phyloP scores from a whole-genome alignment of 2,329 filamentous ascomycete species.

The Trichophyton rubrum region DNA sequence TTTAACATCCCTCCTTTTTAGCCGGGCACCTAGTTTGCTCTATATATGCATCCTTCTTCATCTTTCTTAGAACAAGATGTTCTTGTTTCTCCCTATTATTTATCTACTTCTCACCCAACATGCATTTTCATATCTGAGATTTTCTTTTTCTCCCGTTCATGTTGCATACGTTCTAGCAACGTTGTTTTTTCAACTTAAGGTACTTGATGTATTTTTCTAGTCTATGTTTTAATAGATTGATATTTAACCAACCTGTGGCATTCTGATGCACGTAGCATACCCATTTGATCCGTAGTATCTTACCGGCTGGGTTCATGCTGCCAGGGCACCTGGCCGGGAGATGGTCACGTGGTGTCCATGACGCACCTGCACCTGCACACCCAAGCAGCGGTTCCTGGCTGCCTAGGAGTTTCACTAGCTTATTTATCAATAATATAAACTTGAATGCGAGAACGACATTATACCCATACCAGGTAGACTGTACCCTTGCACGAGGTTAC shows the following conservation, averaged over 20 bases:
- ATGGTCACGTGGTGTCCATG: too few relatives aligned
- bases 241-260: not conserved
- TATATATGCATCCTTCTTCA: not conserved
- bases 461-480: too few relatives aligned
- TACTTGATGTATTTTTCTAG: not conserved
- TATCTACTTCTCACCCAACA: not conserved
- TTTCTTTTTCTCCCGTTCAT: not conserved
- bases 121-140: not conserved
- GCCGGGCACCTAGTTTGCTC: not conserved
- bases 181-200: not conserved
- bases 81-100: not conserved
- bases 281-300: too few relatives aligned
- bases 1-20: not conserved
- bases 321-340: too few relatives aligned
- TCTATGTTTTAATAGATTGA: not conserved
- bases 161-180: not conserved
- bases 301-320: too few relatives aligned
- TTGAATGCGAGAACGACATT: too few relatives aligned
- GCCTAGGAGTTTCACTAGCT: too few relatives aligned
- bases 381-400: too few relatives aligned
- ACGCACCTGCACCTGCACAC: too few relatives aligned
- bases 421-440: too few relatives aligned
- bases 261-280: too few relatives aligned
- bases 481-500: too few relatives aligned
- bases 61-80: not conserved